A percentile compares a stretch with the other conserved stretches of the same genome.
Evolutionary conservation across 352 stramenopile genomes (phyloP).

Genomic region (Plasmopara halstedii): DNA sequence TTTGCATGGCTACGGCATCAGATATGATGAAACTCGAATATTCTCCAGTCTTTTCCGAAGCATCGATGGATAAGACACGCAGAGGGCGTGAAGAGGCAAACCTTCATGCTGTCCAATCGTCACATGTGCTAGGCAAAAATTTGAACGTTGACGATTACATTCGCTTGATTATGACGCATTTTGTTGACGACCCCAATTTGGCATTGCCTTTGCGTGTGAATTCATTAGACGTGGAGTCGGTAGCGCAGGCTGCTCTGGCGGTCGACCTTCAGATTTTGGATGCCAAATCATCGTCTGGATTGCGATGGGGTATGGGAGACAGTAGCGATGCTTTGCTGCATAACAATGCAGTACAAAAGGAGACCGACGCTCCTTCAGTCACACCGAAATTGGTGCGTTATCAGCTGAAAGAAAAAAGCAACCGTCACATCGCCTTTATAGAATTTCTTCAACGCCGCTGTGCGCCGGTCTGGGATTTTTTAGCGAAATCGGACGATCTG

Average conservation of each 20-base stretch:
- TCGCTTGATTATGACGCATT: constrained; percentile 44
- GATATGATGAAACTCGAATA: constrained; percentile 57
- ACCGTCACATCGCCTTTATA: constrained; percentile 50
- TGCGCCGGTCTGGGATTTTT: constrained; percentile 46
- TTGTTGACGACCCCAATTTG: constrained; percentile 43
- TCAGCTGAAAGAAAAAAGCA: constrained; percentile 74
- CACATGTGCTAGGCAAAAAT: constrained; percentile 28
- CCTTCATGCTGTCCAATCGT: constrained; percentile 30
- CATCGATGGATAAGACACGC: constrained; percentile 25
- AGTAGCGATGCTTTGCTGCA: constrained; percentile 10
- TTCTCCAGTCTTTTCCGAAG: constrained; percentile 16
- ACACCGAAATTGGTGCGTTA: constrained; percentile 82
- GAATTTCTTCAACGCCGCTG: constrained; percentile 62
- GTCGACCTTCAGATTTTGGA: constrained; percentile 72
- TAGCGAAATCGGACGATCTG: constrained; percentile 45
- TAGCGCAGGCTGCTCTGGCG: constrained; percentile 52
- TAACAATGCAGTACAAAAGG: constrained; percentile 6
- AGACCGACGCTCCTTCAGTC: constrained; percentile 27
- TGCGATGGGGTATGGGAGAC: constrained; percentile 59
- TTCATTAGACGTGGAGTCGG: constrained; percentile 28
- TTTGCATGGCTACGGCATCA: constrained; percentile 59
- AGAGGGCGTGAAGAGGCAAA: constrained; percentile 38
- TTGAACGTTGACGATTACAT: constrained; percentile 52
- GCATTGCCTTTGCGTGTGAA: constrained; percentile 36
- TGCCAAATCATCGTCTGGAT: constrained; percentile 67